Conservation (phyloP, 2,329 filamentous ascomycete species). For the Phialophora verrucosa region DNA sequence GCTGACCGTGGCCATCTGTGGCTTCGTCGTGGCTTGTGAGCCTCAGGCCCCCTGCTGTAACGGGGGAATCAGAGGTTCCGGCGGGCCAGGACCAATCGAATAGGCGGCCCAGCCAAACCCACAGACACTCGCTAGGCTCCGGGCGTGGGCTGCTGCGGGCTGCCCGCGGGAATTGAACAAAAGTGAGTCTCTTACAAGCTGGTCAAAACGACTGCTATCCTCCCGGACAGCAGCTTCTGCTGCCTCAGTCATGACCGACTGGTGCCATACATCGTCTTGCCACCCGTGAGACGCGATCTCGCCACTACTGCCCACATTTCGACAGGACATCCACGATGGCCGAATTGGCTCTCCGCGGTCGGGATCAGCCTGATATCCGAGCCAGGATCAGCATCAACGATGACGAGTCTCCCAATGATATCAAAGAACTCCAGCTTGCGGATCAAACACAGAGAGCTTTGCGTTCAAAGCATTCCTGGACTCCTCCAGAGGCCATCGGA, state of each 20-base stretch:
- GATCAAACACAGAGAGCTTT: conserved; percentile 31
- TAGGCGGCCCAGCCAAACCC: neutral
- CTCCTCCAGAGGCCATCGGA: conserved; percentile 18
- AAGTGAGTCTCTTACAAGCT: conserved; percentile 30
- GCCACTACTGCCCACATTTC: conserved; percentile 17
- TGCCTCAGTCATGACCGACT: conserved; percentile 28
- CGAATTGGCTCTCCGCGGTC: conserved; percentile 23
- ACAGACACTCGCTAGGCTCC: neutral
- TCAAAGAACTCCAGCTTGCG: conserved; percentile 27
- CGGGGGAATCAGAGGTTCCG: conserved; percentile 11
- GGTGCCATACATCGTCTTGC: conserved; percentile 14
- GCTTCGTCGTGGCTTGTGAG: conserved; percentile 18
- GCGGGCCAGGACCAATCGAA: neutral
- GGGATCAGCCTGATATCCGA: conserved; percentile 30
- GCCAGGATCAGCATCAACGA: conserved; percentile 34
- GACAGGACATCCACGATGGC: conserved; percentile 21
- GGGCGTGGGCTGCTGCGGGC: conserved; percentile 16
- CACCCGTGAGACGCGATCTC: conserved; percentile 23
- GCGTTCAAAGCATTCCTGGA: conserved; percentile 30
- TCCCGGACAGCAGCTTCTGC: conserved; percentile 22
- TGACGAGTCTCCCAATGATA: conserved; percentile 28
- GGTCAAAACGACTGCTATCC: conserved; percentile 27
- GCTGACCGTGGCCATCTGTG: conserved; percentile 15
- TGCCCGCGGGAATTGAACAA: conserved; percentile 32
- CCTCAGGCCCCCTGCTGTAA: conserved; percentile 16